Percentiles rank a stretch among this genome's conserved stretches.
These are phyloP conservation scores for Citrus sp. DNA, from an alignment of 345 rosid genomes.

Conservation along the genomic window DNA sequence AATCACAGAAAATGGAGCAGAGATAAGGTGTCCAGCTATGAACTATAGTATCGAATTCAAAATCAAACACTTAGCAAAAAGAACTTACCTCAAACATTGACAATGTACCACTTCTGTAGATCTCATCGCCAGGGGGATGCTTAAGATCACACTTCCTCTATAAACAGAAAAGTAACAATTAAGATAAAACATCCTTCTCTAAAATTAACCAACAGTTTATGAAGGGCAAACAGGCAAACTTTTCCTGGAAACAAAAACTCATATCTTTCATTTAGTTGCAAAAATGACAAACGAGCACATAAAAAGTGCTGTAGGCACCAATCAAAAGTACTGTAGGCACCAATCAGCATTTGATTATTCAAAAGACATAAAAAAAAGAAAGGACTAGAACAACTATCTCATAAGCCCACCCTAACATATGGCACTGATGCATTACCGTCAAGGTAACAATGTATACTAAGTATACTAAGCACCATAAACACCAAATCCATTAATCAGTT, in stretches of 20 bases:
- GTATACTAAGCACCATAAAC: background rate
- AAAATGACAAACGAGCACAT: background rate
- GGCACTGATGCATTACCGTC: background rate
- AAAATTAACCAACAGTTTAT: background rate
- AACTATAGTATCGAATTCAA: background rate
- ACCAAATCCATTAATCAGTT: background rate
- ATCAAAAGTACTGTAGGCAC: background rate
- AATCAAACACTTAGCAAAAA: background rate
- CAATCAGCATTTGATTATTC: background rate
- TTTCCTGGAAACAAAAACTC: background rate
- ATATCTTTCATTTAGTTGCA: background rate
- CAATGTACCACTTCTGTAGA: slow-evolving; percentile 90
- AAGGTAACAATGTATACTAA: background rate
- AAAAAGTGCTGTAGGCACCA: background rate
- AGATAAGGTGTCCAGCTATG: background rate
- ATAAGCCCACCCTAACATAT: background rate
- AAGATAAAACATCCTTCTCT: background rate
- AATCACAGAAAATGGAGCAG: background rate
- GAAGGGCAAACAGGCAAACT: background rate
- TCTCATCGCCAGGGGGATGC: slow-evolving; percentile 99
- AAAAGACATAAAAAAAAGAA: background rate
- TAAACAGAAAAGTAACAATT: background rate
- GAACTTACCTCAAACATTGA: slow-evolving; percentile 95
- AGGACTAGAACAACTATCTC: background rate
- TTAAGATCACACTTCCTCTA: slow-evolving; percentile 95